Percentiles rank a stretch among this genome's conserved stretches.
Evolutionary conservation across 208 protist genomes (phyloP).

Genomic region (Acanthamoeba culbertsoni): DNA sequence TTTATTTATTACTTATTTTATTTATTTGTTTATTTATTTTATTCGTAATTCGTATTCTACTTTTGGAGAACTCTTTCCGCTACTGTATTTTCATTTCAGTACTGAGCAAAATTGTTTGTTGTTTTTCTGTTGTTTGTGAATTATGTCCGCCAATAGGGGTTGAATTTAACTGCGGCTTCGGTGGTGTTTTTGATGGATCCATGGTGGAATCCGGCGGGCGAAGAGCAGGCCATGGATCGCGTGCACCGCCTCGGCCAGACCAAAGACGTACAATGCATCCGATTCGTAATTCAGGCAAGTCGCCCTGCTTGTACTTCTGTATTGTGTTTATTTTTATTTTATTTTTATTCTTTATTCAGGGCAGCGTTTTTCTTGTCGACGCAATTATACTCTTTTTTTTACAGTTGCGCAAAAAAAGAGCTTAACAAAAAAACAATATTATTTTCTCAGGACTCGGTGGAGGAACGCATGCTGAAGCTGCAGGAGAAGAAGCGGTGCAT

Average conservation of each 20-base stretch:
- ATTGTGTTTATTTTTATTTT: neutral
- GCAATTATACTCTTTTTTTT: too few species aligned
- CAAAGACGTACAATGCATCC: constrained; percentile 66
- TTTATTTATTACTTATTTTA: neutral
- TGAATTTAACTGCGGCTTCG: constrained; percentile 73
- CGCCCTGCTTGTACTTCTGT: neutral
- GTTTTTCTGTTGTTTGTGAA: neutral
- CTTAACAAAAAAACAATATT: too few species aligned
- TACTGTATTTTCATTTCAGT: neutral
- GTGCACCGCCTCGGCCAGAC: constrained; percentile 84
- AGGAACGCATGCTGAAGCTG: neutral
- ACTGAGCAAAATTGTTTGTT: neutral
- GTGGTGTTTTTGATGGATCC: constrained; percentile 61
- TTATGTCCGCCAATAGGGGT: constrained; percentile 60
- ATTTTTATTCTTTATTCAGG: too few species aligned
- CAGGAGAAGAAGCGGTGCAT: constrained; percentile 1
- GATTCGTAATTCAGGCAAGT: constrained; percentile 64
- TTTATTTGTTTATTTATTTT: neutral
- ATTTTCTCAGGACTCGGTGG: neutral
- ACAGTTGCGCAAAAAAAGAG: too few species aligned
- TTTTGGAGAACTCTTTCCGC: too few species aligned
- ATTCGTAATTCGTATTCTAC: too few species aligned
- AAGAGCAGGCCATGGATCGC: constrained; percentile 77
- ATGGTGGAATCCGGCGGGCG: constrained; percentile 71
- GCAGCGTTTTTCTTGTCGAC: too few species aligned